Percentiles rank a stretch among this genome's conserved stretches.
phyloP scores from a whole-genome alignment of 2,329 filamentous ascomycete genomes.

The Alternaria burnsii region DNA sequence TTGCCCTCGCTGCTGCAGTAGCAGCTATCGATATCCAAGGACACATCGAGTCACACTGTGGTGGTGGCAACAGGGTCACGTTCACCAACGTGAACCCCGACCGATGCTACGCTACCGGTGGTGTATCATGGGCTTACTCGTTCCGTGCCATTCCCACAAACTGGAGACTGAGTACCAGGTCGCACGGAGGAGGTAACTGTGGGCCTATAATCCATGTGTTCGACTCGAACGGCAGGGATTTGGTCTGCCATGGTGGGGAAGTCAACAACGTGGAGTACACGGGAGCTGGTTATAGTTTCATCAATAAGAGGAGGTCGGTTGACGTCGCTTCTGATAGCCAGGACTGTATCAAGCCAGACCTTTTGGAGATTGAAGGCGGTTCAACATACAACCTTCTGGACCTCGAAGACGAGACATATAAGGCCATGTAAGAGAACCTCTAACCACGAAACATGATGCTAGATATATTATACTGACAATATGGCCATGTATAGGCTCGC shows the following conservation, averaged over 20 bases:
- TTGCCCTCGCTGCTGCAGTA: neutral
- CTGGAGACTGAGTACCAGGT: neutral
- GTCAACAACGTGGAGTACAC: neutral
- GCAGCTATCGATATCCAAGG: neutral
- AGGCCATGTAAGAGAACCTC: neutral
- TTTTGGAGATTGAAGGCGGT: neutral
- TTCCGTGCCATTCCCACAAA: neutral
- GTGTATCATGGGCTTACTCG: neutral
- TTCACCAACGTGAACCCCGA: neutral
- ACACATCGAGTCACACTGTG: neutral
- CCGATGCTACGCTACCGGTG: neutral
- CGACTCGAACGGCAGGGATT: neutral
- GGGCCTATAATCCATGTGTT: neutral
- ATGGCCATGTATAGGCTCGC: fast-evolving
- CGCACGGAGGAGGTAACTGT: neutral
- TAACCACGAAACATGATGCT: fast-evolving
- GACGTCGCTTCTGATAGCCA: neutral
- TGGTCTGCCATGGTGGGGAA: neutral
- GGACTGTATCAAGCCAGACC: neutral
- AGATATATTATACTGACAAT: fast-evolving
- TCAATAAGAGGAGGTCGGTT: neutral
- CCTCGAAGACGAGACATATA: neutral
- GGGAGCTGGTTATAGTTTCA: neutral
- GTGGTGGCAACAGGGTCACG: neutral
- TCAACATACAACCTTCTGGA: neutral